phyloP scores from a whole-genome alignment of 768 basidiomycete species.

The Russula olivacea region DNA sequence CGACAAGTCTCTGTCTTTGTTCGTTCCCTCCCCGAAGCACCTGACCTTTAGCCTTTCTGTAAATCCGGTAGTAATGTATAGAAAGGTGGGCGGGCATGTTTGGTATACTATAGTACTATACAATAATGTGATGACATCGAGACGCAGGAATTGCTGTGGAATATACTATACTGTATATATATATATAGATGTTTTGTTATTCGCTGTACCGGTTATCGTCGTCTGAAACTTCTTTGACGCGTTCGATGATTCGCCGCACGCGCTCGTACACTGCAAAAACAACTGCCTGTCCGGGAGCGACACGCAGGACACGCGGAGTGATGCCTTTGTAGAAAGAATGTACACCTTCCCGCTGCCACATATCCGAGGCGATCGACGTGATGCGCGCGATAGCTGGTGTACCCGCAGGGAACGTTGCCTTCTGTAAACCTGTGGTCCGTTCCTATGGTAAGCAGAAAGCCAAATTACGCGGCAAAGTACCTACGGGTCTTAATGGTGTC shows the following conservation, averaged over 20 bases:
- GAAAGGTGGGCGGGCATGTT: background rate
- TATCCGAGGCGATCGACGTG: constrained; percentile 72
- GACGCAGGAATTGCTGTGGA: too few relatives aligned
- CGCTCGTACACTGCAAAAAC: constrained; percentile 97
- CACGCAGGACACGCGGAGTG: constrained; percentile 90
- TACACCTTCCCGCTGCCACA: constrained; percentile 89
- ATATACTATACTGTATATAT: too few relatives aligned
- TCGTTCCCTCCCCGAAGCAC: too few relatives aligned
- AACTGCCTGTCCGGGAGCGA: constrained; percentile 95
- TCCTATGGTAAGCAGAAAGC: background rate
- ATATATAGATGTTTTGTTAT: constrained; percentile 28
- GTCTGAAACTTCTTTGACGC: constrained; percentile 44
- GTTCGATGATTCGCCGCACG: constrained; percentile 71
- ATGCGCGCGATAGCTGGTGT: constrained; percentile 78
- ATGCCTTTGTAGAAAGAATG: constrained; percentile 97
- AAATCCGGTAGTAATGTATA: background rate
- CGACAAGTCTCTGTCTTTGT: too few relatives aligned
- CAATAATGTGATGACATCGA: constrained; percentile 5
- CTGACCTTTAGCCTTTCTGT: too few relatives aligned
- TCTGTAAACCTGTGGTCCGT: constrained; percentile 64
- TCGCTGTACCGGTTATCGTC: constrained; percentile 67
- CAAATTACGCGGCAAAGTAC: constrained; percentile 28
- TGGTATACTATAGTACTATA: background rate
- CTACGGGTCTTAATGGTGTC: constrained; percentile 92
- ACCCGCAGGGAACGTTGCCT: constrained; percentile 66